Base-by-base conservation (phyloP, 768 basidiomycete species). In the Trametopsis cervina region DNA sequence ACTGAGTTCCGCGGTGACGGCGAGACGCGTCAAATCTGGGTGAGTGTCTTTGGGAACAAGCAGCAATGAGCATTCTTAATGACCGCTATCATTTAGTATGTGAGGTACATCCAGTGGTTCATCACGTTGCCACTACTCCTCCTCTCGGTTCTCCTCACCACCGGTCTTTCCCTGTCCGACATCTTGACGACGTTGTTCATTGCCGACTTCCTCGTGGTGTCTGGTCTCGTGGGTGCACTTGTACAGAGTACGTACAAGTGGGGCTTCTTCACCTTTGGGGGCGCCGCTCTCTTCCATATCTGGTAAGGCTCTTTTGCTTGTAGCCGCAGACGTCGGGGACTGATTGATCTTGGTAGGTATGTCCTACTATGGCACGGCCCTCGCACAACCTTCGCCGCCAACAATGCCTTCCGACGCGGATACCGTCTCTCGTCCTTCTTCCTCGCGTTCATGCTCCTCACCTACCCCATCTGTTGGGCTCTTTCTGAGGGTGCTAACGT, bases 381-480 rank as follows among this genome's bases (percentile, higher is more conserved):
- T 12, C 51, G 57, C 40, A 60, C 54, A n/a, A 54, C 58, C 22
- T 66, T 61, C 59, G 51, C 59, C 29, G 54, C 56, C 10, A 55
- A 56, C 33, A 51, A 44, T 0, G 47, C 47, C 6, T 59, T 64
- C 26, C 63, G 60, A 11, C 7, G 23, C 3, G 58, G 60, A 3
- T 69, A 65, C 55, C 47, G 60, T 6, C 23, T 44, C 17, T 68
- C 69, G 13, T 69, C 74, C 2, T 53, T 51, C n/a, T 70, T 69
- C 63, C 64, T 81, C 48, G 66, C 70, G n/a, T 68, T 77, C 61
- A 65, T 80, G 53, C 78, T 76, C 75, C 43, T 74, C 46, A 52
- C 77, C 12, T 80, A 80, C 63, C 75, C 79, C 9, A 71, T 81
- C 52, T 68, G 66, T 22, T 80, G 78, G 79, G 77, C 71, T 42